These are phyloP conservation scores for Trichoderma sp. DNA, from an alignment of 2,329 filamentous ascomycete genomes.

Conservation along the genomic window DNA sequence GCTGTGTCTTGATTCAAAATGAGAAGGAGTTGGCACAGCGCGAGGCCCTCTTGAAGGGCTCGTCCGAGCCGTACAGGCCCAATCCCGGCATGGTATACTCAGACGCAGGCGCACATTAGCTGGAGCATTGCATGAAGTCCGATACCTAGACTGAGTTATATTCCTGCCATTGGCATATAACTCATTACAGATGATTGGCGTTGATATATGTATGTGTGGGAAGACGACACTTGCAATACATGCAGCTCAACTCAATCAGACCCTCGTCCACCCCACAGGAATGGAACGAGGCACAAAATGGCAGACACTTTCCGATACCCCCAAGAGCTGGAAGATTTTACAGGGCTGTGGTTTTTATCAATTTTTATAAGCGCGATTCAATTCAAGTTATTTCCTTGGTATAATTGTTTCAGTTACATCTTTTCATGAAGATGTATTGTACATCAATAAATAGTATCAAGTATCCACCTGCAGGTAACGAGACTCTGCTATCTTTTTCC, in stretches of 20 bases:
- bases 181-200: neutral
- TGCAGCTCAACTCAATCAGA: neutral
- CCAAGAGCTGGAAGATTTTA: neutral
- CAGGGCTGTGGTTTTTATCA: neutral
- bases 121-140: neutral
- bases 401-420: neutral
- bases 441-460: neutral
- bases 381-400: neutral
- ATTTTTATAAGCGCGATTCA: neutral
- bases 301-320: neutral
- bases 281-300: neutral
- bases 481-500: neutral
- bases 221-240: neutral
- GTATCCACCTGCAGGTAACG: neutral
- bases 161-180: too few species aligned
- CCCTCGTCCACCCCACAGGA: neutral
- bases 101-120: neutral
- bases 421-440: neutral
- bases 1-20: conserved; percentile 48
- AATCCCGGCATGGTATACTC: conserved; percentile 26
- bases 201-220: neutral
- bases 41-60: conserved; percentile 30
- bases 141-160: too few species aligned
- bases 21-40: conserved; percentile 49
- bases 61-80: conserved; percentile 25